These are phyloP conservation scores for Verticillium isaacii DNA, from an alignment of 2,329 filamentous ascomycete genomes.

Conservation along the genomic window DNA sequence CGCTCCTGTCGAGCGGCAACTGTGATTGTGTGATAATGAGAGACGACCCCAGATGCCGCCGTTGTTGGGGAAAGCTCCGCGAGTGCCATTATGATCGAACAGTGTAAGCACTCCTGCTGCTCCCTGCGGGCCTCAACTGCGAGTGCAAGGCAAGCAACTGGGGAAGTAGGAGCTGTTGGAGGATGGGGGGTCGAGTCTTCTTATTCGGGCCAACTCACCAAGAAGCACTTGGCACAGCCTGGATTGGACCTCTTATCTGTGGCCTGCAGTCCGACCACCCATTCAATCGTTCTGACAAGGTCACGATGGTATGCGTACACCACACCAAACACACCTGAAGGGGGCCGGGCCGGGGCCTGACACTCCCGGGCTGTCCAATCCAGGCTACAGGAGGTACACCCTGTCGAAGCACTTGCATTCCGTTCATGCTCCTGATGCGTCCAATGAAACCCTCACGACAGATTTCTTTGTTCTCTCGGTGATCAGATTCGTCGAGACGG, in stretches of 20 bases:
- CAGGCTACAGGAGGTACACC: neutral
- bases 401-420: neutral
- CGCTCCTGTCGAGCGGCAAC: neutral
- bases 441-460: neutral
- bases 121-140: neutral
- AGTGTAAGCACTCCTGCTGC: neutral
- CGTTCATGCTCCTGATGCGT: neutral
- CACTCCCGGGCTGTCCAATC: neutral
- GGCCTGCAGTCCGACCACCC: neutral
- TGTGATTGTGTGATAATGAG: neutral
- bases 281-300: neutral
- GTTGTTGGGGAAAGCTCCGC: neutral
- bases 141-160: neutral
- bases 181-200: neutral
- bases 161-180: constrained; percentile 12
- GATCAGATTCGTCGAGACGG: neutral
- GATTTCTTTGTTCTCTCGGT: neutral
- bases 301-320: neutral
- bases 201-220: neutral
- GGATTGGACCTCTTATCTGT: neutral
- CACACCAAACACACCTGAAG: neutral
- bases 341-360: neutral
- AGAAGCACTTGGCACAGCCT: neutral
- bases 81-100: neutral
- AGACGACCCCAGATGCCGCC: neutral